These are phyloP conservation scores for Neospermospora avenae DNA, from an alignment of 2,329 filamentous ascomycete genomes.

Conservation along the genomic window DNA sequence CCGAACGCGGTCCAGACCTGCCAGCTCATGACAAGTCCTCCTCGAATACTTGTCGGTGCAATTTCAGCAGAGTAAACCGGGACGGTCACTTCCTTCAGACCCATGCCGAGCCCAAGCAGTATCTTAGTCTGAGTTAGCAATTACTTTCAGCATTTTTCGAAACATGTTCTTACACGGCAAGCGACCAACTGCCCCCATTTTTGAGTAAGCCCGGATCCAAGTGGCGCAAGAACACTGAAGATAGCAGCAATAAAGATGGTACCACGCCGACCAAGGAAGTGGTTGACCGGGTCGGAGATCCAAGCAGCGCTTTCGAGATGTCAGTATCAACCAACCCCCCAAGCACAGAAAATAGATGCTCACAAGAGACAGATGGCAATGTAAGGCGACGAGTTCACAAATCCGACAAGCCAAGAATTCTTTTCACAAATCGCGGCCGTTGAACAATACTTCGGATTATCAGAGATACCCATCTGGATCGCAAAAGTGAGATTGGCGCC, in stretches of 20 bases:
- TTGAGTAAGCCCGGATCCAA: slow-evolving; percentile 57
- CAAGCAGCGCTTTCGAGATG: slow-evolving; percentile 37
- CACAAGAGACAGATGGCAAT: slow-evolving; percentile 47
- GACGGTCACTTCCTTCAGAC: slow-evolving; percentile 49
- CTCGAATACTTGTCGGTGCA: slow-evolving; percentile 50
- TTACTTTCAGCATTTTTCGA: too few relatives aligned
- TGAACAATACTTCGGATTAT: slow-evolving; percentile 42
- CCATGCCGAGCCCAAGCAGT: slow-evolving; percentile 60
- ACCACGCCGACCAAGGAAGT: slow-evolving; percentile 55
- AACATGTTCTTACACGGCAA: slow-evolving; percentile 39
- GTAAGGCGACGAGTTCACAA: slow-evolving; percentile 50
- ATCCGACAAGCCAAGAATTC: slow-evolving; percentile 50
- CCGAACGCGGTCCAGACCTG: slow-evolving; percentile 55
- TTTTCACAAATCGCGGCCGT: slow-evolving; percentile 37
- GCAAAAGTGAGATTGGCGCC: slow-evolving; percentile 48
- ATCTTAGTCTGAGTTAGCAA: slow-evolving; percentile 23
- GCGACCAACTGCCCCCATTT: slow-evolving; percentile 56
- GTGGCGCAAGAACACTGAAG: slow-evolving; percentile 58
- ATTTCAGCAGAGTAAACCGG: slow-evolving; percentile 55
- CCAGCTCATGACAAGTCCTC: slow-evolving; percentile 54
- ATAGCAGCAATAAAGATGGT: slow-evolving; percentile 62
- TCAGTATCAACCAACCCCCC: not conserved
- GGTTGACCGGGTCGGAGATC: slow-evolving; percentile 61
- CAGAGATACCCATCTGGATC: slow-evolving; percentile 41
- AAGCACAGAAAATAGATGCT: slow-evolving; percentile 38